A percentile compares a stretch with the other conserved stretches of the same genome.
phyloP scores from a whole-genome alignment of 73 alveolate species.

The Paramecium caudatum region DNA sequence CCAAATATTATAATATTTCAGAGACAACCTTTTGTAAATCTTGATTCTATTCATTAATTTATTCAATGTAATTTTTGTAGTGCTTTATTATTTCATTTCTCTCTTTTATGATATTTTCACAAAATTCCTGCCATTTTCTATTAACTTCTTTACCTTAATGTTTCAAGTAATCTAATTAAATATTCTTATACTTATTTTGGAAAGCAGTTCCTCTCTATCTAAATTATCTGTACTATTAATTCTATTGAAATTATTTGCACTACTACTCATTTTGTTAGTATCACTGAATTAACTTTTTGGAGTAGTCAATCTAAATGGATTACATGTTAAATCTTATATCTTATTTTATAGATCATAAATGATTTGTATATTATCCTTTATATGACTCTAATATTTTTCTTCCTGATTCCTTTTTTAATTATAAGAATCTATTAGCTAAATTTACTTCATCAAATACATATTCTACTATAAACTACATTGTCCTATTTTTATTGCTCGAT shows the following conservation, averaged over 20 bases:
- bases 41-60: background rate
- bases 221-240: background rate
- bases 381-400: conserved; percentile 28
- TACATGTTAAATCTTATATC: conserved; percentile 40
- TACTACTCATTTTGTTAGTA: conserved; percentile 55
- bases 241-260: conserved; percentile 34
- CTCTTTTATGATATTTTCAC: conserved; percentile 52
- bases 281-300: conserved; percentile 54
- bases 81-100: conserved; percentile 42
- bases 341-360: conserved; percentile 55
- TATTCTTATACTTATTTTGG: background rate
- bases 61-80: conserved; percentile 6
- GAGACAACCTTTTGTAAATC: conserved; percentile 11
- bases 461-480: conserved; percentile 37
- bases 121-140: conserved; percentile 58
- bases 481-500: conserved; percentile 30
- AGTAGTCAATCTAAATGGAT: conserved; percentile 4
- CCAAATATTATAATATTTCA: conserved; percentile 15
- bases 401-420: conserved; percentile 31
- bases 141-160: conserved; percentile 33
- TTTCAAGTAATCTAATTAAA: conserved; percentile 4
- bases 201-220: background rate
- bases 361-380: conserved; percentile 43
- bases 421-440: conserved; percentile 35
- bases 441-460: conserved; percentile 36